Conservation (phyloP, 1,139 yeast genomes). For the Diutina siamensis region DNA sequence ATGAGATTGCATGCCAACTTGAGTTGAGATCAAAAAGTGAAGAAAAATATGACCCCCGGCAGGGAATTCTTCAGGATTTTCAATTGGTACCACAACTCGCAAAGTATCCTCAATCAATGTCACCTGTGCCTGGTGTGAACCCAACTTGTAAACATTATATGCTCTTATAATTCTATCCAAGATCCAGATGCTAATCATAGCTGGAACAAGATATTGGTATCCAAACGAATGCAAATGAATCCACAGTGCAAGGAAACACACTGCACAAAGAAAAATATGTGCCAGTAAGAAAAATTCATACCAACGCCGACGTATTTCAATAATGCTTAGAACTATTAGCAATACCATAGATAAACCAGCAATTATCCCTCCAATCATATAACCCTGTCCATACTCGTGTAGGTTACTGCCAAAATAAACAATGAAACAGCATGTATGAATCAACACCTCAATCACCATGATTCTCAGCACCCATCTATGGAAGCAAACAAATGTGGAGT, state of each 20-base stretch:
- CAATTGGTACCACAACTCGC: not conserved
- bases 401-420: slow-evolving; percentile 4
- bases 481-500: slow-evolving; percentile 22
- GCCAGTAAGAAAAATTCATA: slow-evolving; percentile 2
- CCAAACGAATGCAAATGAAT: slow-evolving; percentile 14
- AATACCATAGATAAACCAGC: not conserved
- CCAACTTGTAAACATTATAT: not conserved
- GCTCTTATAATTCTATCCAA: slow-evolving; percentile 29
- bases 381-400: not conserved
- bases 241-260: not conserved
- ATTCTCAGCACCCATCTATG: slow-evolving; percentile 31
- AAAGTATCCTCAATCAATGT: not conserved
- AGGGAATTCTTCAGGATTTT: not conserved
- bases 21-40: not conserved
- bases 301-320: slow-evolving; percentile 10
- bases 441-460: slow-evolving; percentile 16
- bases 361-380: not conserved
- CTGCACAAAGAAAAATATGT: not conserved
- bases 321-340: slow-evolving; percentile 4
- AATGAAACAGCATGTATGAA: slow-evolving; percentile 30
- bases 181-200: slow-evolving; percentile 31
- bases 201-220: slow-evolving; percentile 22
- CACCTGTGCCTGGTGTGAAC: not conserved
- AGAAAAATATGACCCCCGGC: not conserved
- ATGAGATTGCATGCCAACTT: not conserved